A percentile compares a stretch with the other conserved stretches of the same genome.
Evolutionary conservation across 2,329 filamentous ascomycete genomes (phyloP).

Genomic region (Penicillium concentricum): DNA sequence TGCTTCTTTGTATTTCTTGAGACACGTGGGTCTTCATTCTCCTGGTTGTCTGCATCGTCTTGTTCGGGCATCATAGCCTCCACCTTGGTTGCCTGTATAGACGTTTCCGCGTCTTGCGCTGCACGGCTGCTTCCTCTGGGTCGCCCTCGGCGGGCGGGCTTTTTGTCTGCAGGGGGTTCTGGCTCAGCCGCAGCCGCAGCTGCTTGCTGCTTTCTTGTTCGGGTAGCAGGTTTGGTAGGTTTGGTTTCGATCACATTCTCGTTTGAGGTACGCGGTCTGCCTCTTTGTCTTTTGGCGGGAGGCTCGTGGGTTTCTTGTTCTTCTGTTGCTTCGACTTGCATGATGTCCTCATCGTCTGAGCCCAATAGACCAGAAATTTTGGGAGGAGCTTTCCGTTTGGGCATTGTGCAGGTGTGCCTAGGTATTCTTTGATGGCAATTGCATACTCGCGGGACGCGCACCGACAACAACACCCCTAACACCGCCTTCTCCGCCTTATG

Average conservation of each 20-base stretch:
- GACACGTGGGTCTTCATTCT: slow-evolving; percentile 17
- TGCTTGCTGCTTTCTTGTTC: slow-evolving; percentile 30
- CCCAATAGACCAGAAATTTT: slow-evolving; percentile 49
- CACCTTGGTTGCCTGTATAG: slow-evolving; percentile 41
- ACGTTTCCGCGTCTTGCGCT: slow-evolving; percentile 23
- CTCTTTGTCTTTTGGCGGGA: slow-evolving; percentile 39
- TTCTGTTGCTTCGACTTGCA: slow-evolving; percentile 31
- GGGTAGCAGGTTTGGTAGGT: slow-evolving; percentile 18
- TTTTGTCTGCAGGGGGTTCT: slow-evolving; percentile 17
- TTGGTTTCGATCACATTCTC: slow-evolving; percentile 49
- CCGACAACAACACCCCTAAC: slow-evolving; percentile 18
- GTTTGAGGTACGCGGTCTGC: slow-evolving; percentile 34
- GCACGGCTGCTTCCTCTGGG: slow-evolving; percentile 33
- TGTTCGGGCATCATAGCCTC: slow-evolving; percentile 36
- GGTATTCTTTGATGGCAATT: neutral
- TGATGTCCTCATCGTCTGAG: slow-evolving; percentile 47
- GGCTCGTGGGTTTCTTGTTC: slow-evolving; percentile 31
- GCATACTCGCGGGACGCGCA: slow-evolving; percentile 6
- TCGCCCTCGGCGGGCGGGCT: slow-evolving; percentile 27
- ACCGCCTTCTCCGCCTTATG: slow-evolving; percentile 16
- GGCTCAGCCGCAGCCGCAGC: slow-evolving; percentile 8
- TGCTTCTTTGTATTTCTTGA: slow-evolving; percentile 26
- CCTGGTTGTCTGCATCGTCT: slow-evolving; percentile 27
- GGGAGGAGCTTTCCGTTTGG: slow-evolving; percentile 42
- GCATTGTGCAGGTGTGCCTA: slow-evolving; percentile 27